phyloP scores from a whole-genome alignment of 2,329 filamentous ascomycete genomes.

The Neofusicoccum ribis region DNA sequence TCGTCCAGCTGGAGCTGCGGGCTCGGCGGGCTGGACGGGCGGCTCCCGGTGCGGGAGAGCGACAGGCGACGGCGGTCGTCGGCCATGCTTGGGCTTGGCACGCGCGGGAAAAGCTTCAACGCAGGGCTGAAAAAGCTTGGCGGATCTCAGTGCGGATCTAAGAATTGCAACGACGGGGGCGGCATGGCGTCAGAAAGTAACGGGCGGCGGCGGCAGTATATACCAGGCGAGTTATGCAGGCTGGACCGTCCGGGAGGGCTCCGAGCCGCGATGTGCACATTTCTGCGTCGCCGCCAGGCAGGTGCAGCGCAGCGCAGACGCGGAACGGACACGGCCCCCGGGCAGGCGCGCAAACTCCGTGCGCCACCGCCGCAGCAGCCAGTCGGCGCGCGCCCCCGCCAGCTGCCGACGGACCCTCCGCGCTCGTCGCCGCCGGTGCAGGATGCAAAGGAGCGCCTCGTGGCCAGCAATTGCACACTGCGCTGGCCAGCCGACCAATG shows the following conservation, averaged over 20 bases:
- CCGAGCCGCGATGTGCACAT: neutral
- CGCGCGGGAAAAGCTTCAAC: neutral
- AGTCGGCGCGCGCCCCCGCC: neutral
- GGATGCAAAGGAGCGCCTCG: too few relatives aligned
- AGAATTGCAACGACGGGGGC: neutral
- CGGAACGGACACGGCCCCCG: neutral
- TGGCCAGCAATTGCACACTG: too few relatives aligned
- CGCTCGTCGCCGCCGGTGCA: too few relatives aligned
- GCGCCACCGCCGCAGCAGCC: neutral
- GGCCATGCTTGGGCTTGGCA: conserved; percentile 9
- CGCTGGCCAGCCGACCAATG: too few relatives aligned
- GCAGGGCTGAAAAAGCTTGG: conserved; percentile 16
- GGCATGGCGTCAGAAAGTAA: neutral
- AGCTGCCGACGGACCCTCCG: neutral
- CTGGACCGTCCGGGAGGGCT: neutral
- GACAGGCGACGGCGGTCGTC: conserved; percentile 5
- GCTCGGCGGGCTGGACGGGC: conserved; percentile 26
- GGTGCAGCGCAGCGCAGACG: neutral
- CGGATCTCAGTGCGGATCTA: neutral
- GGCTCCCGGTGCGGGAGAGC: conserved; percentile 12
- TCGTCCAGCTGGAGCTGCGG: conserved; percentile 26
- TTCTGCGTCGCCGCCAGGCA: neutral
- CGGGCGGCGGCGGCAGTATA: neutral
- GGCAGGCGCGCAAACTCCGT: neutral
- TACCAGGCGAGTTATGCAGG: neutral